Base-by-base conservation (phyloP, 2,329 filamentous ascomycete species). In the Venturia oleaginea region DNA sequence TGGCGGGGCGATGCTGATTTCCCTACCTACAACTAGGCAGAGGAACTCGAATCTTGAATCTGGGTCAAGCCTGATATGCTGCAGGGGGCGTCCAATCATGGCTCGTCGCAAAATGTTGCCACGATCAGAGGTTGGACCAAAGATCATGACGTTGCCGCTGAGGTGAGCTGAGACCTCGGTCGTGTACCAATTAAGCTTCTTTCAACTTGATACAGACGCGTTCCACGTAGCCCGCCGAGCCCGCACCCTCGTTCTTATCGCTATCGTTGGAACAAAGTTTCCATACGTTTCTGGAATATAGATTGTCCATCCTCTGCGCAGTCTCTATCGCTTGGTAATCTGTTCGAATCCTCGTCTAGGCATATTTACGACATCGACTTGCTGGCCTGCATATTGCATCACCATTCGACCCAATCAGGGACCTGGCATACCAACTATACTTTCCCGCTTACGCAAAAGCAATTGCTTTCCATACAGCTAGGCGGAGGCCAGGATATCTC, bases 161-260 rank as follows among this genome's bases (percentile, higher is more conserved):
- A 22, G 51, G 51, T 30, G 8, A 19, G 11, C 11, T 34, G 27
- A 57, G 17, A 34, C 30, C 51, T 34, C 30, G 30, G 27, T 57
- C 51, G 51, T 57, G 51, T 34, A 32, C 27, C 48, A 55, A 17
- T 55, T 32, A 55, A 1, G 3, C 27, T 19, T 57, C 51, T 34
- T n/a, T 57, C n/a, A 57, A 34, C 51, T 34, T 34, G 51, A 57
- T 57, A 57, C 51, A 57, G 51, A 57, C 27, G 51, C 51, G 30
- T 34, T 10, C 27, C 51, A 57, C 51, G 7, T 17, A 27, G 22
- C 46, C 46, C 46, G 22, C 7, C 13, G n/a, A 48, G 48, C 48
- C 11, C 30, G 34, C 51, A 30, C 24, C 43, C 24, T 6, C 8
- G 43, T 54, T 19, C 51, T 34, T 57, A 57, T 57, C 51, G 30